Evolutionary conservation across 768 basidiomycete genomes (phyloP), one percentile per base, ranked within the genome.

Genomic region (Nidularia sp.): DNA sequence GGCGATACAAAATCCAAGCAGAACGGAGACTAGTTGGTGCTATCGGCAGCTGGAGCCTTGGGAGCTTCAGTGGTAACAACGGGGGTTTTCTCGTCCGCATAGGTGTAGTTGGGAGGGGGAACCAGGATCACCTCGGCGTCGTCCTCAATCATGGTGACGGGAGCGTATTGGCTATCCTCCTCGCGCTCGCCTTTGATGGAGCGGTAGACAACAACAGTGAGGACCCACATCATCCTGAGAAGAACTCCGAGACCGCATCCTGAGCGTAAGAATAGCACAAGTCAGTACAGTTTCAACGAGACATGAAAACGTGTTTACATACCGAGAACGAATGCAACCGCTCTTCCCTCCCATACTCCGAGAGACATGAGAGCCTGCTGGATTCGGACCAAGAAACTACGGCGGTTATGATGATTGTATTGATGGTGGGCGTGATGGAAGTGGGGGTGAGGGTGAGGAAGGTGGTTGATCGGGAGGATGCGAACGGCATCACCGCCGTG

Each of bases 191-290:
- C 79, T 12, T 67, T 72, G 63, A 85, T 57, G 35, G 80, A 62
- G 59, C 90, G 87, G 59, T 75, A 80, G 34, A 75, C 60, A 55
- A 93, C 68, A 54, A 92, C 69, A 32, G 75, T 63, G 57, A 91
- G 61, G 57, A 92, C 89, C 78, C 79, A 92, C 64, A 90, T 60
- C 85, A 92, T 90, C 63, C 90, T 77, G 52, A 92, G 66, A 25
- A 93, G 77, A 43, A 91, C 90, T 50, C 90, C 90, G 49, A 91
- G 80, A 48, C 90, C 90, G 60, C 88, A 90, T n/a, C 89, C 88
- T 90, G 56, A 33, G 15, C 15, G 32, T 54, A 48, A 36, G 51
- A 18, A n/a, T 45, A 12, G 22, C 6, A 35, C 44, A 41, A 44
- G 42, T 39, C 13, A 46, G 44, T 41, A 60, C 31, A 53, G 33